Conservation (phyloP, 2,329 filamentous ascomycete species). For the Penicillium hordei region DNA sequence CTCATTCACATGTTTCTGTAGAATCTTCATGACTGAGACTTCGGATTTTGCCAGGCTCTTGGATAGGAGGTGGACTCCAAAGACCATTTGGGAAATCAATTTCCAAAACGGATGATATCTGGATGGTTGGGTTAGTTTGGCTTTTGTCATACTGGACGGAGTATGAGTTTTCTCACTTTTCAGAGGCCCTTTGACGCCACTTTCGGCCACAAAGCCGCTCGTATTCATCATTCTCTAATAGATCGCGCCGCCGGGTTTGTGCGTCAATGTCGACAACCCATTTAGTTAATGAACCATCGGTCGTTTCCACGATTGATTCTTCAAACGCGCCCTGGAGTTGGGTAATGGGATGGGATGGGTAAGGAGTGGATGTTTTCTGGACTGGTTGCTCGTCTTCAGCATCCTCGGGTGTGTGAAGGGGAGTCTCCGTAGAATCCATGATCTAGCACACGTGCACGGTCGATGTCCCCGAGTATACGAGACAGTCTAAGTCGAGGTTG, state of each 20-base stretch:
- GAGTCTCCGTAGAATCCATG: not conserved
- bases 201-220: constrained; percentile 69
- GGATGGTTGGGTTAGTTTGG: constrained; percentile 9
- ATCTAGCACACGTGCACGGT: not conserved
- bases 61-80: constrained; percentile 85
- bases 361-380: constrained; percentile 12
- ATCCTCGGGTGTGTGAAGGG: not conserved
- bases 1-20: constrained; percentile 91
- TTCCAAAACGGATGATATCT: constrained; percentile 86
- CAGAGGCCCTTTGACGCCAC: constrained; percentile 74
- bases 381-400: not conserved
- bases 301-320: constrained; percentile 46
- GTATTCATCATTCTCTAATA: constrained; percentile 67
- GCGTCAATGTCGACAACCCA: constrained; percentile 41
- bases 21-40: constrained; percentile 79
- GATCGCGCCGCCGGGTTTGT: constrained; percentile 58
- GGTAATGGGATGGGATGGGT: constrained; percentile 43
- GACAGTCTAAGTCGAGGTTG: not conserved
- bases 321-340: constrained; percentile 48
- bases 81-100: constrained; percentile 86
- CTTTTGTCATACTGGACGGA: not conserved
- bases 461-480: not conserved
- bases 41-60: constrained; percentile 86
- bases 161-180: constrained; percentile 41
- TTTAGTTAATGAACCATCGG: constrained; percentile 23